A percentile compares a stretch with the other conserved stretches of the same genome.
Conservation (phyloP, 1,139 yeast species). For the Hansenula anomala region DNA sequence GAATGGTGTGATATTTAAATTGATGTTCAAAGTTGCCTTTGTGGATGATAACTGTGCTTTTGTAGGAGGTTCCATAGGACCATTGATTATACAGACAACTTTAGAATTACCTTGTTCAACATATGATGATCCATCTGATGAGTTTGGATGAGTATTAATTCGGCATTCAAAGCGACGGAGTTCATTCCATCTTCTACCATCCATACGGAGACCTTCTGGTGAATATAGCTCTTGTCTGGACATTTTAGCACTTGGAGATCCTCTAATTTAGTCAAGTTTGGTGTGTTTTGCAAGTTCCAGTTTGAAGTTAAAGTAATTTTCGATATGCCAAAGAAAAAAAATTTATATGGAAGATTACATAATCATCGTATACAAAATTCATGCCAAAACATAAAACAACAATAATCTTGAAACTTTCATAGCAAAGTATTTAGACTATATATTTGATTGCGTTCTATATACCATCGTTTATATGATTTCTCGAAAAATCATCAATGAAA, state of each 20-base stretch:
- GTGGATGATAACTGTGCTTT: constrained; percentile 41
- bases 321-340: not conserved
- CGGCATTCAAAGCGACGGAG: constrained; percentile 75
- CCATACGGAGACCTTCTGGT: constrained; percentile 89
- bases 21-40: constrained; percentile 57
- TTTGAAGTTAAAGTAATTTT: not conserved
- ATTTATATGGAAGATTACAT: not conserved
- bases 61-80: constrained; percentile 79
- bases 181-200: constrained; percentile 95
- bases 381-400: too few relatives aligned
- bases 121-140: constrained; percentile 90
- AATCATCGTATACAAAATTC: too few relatives aligned
- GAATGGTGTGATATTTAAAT: constrained; percentile 73
- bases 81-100: constrained; percentile 78
- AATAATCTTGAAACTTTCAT: too few relatives aligned
- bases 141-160: constrained; percentile 80
- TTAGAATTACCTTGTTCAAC: constrained; percentile 92
- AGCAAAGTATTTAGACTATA: too few relatives aligned
- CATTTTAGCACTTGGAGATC: constrained; percentile 26
- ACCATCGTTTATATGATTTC: not conserved
- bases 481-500: constrained; percentile 40
- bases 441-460: too few relatives aligned
- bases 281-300: too few relatives aligned
- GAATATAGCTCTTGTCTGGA: constrained; percentile 79
- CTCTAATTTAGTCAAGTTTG: too few relatives aligned